Base-by-base conservation (phyloP, 371 early-diverging fungal genomes). In the Dinochytrium kinnereticum region DNA sequence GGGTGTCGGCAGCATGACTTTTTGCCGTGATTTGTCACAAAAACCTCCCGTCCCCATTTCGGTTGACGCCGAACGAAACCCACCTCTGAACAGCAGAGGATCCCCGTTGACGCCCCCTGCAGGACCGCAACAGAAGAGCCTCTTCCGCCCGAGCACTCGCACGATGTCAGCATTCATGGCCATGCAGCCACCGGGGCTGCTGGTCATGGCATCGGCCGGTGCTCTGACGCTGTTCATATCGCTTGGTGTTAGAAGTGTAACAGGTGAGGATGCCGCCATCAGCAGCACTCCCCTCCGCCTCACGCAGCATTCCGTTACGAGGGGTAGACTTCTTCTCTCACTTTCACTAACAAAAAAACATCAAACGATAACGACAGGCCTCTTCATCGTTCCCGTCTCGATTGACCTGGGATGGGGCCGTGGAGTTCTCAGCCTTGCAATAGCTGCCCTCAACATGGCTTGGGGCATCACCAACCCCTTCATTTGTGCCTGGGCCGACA, bases 401-500 rank as follows among this genome's bases (percentile, higher is more conserved):
- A 38, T n/a, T 2, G 66, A 66, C 28, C 66, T 66, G 2, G 37
- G 37, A 5, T 66, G 66, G 66, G 66, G 66, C 30, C 37, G 66
- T 3, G 13, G 30, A 21, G 13, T 30, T 2, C 49, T 66, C 21
- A 40, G 40, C 5, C 44, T 66, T 5, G 66, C 15, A 15, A 66
- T 66, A 17, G 66, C 66, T 17, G 15, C 36, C 7, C 61, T 33
- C 7, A 61, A 61, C 34, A 30, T 61, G 34, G 26, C 36, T 19
- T 66, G 66, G 66, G 66, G 66, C 5, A 38, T 66, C 44, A 39
- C 26, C 28, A 38, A 66, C 39, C 66, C 66, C 13, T 37, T 66
- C 21, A 15, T 66, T 17, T 66, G 66, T 44, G 66, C 66, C 21
- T 66, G 37, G 66, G 66, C 40, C n/a, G 66, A 66, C 44, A 39